phyloP scores from a whole-genome alignment of 2,329 filamentous ascomycete genomes.

The Ophiostoma australiae region DNA sequence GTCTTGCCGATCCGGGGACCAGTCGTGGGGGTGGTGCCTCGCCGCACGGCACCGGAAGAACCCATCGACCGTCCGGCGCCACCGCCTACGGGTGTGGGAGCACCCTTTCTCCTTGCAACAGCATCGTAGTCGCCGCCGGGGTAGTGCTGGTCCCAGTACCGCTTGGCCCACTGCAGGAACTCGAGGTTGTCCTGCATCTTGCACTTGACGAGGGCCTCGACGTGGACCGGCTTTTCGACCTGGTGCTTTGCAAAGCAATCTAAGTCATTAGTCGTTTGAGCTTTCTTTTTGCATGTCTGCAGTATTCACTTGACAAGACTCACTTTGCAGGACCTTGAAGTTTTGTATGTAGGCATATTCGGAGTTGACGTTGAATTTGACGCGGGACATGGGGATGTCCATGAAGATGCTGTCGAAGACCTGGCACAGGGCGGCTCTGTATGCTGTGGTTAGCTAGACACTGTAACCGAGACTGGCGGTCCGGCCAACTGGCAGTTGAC shows the following conservation, averaged over 20 bases:
- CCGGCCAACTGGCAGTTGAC: no score
- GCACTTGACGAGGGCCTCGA: slow-evolving; percentile 88
- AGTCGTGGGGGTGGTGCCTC: slow-evolving; percentile 60
- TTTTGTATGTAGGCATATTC: slow-evolving; percentile 98
- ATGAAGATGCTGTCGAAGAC: slow-evolving; percentile 97
- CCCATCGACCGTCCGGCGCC: slow-evolving; percentile 40
- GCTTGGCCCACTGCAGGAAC: slow-evolving; percentile 95
- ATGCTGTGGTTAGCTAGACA: background rate
- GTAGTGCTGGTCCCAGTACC: slow-evolving; percentile 97
- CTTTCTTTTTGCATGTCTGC: no score
- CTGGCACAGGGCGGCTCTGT: slow-evolving; percentile 89
- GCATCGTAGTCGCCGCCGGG: slow-evolving; percentile 97
- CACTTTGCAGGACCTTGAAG: slow-evolving; percentile 96
- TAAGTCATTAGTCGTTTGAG: slow-evolving; percentile 35
- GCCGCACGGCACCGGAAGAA: slow-evolving; percentile 46
- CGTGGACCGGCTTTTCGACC: slow-evolving; percentile 84
- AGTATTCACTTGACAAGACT: slow-evolving; percentile 35
- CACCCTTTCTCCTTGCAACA: slow-evolving; percentile 74
- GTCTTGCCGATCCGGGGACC: slow-evolving; percentile 43
- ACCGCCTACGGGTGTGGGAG: slow-evolving; percentile 33
- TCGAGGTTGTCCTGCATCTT: slow-evolving; percentile 99
- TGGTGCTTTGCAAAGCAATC: slow-evolving; percentile 80
- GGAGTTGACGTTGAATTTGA: slow-evolving; percentile 97
- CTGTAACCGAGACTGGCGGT: background rate
- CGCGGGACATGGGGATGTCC: slow-evolving; percentile 89